Evolutionary conservation across 495 filamentous ascomycete species (phyloP), one percentile per base, ranked within the genome.

Genomic region (Podospora tetraspora): DNA sequence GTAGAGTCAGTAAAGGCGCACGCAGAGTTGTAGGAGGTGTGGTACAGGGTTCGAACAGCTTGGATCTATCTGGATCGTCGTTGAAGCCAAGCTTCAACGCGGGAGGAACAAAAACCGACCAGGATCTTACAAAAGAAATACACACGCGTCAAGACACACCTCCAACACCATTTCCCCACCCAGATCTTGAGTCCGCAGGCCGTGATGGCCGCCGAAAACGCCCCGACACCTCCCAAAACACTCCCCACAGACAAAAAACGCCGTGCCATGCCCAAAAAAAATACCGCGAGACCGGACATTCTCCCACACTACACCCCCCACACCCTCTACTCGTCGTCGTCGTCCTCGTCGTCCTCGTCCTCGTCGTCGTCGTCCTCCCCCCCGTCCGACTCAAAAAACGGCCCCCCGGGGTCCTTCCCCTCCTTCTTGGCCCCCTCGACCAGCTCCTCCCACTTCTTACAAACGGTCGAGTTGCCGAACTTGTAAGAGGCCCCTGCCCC

Each of bases 401-500:
- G 43, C 29, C 9, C 1, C 0, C 59, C 69, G 63, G 72, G 0
- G 24, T 68, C 65, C 62, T 60, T 72, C 1, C 71, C 69, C 13
- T 30, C 22, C 6, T 32, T 66, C 4, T 19, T 32, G 56, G 69
- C 70, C 34, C 78, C 70, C 1, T 69, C 63, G 59, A 76, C 72
- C 67, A 85, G 72, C 64, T 84, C 81, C 67, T 88, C 81, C 84
- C 89, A 97, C 74, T 92, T 91, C 82, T 92, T 96, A 76, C 92
- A 92, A 73, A 91, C 94, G 0, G 93, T 97, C 3, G 91, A 88
- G 76, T 93, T 89, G 1, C 92, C 93, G 76, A 97, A 97, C 59
- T 83, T 85, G 75, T 97, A 97, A 3, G 87, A 89, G 0, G 92
- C 93, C 19, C 92, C 94, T 67, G 90, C 75, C 1, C 73, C 72